phyloP scores from a whole-genome alignment of 768 basidiomycete species.

The Stropharia rugosoannulata region DNA sequence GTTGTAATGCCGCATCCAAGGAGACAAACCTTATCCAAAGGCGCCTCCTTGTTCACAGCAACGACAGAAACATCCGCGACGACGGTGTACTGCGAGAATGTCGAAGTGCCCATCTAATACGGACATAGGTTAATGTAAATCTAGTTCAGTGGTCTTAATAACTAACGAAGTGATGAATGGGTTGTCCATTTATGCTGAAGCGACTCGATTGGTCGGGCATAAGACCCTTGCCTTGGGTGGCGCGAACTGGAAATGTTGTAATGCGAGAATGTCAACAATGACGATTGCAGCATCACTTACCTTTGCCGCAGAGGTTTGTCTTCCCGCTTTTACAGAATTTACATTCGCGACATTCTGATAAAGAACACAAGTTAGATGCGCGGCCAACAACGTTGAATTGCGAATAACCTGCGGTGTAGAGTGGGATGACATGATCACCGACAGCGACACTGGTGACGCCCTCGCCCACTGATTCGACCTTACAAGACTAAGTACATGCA shows the following conservation, averaged over 20 bases:
- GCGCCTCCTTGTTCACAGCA: constrained; percentile 80
- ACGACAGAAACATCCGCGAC: constrained; percentile 97
- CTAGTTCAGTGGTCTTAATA: background rate
- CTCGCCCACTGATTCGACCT: constrained; percentile 98
- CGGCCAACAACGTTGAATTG: background rate
- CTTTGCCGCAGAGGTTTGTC: constrained; percentile 97
- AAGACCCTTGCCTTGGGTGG: constrained; percentile 90
- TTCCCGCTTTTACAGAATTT: constrained; percentile 99
- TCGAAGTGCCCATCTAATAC: constrained; percentile 93
- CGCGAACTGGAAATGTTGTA: constrained; percentile 56
- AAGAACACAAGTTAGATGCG: background rate
- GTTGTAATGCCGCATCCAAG: constrained; percentile 97
- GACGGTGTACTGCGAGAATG: constrained; percentile 99
- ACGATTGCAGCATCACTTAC: constrained; percentile 33
- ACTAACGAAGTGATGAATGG: constrained; percentile 88
- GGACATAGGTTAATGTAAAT: background rate
- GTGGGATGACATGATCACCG: constrained; percentile 98
- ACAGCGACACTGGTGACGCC: constrained; percentile 75
- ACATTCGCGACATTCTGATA: constrained; percentile 87
- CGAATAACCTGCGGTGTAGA: constrained; percentile 85
- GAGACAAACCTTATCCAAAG: constrained; percentile 94
- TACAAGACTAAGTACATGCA: constrained; percentile 12
- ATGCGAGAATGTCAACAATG: background rate
- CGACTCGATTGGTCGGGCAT: constrained; percentile 92
- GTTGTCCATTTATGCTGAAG: constrained; percentile 87